Conservation (phyloP, 1,284 basidiomycete genomes). For the Golubevia sp. region DNA sequence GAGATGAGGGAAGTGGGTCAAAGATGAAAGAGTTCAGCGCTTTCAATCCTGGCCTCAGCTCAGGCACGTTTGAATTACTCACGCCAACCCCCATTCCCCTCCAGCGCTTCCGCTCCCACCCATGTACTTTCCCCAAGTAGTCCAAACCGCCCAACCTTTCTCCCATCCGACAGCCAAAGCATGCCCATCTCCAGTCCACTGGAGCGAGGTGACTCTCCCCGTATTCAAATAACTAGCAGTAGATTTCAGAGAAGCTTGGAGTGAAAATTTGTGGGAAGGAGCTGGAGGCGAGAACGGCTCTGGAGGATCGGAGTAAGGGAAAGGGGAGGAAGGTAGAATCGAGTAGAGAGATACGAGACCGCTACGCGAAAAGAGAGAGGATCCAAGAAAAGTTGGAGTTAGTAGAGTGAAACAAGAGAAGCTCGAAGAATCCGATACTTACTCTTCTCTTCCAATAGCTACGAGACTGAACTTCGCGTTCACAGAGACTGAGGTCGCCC, state of each 20-base stretch:
- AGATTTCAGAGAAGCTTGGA: slow-evolving; percentile 54
- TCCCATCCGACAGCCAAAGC: slow-evolving; percentile 95
- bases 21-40: background rate
- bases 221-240: slow-evolving; percentile 63
- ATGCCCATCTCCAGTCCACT: slow-evolving; percentile 73
- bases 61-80: slow-evolving; percentile 63
- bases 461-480: slow-evolving; percentile 84
- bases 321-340: slow-evolving; percentile 27
- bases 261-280: slow-evolving; percentile 50
- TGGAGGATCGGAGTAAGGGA: slow-evolving; percentile 37
- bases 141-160: slow-evolving; percentile 87
- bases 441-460: slow-evolving; percentile 79
- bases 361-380: slow-evolving; percentile 20
- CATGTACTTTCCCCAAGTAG: slow-evolving; percentile 84
- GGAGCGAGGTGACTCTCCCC: slow-evolving; percentile 75
- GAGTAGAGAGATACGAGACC: slow-evolving; percentile 22
- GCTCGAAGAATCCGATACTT: slow-evolving; percentile 31
- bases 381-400: slow-evolving; percentile 68
- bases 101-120: slow-evolving; percentile 73
- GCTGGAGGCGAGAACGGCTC: slow-evolving; percentile 15
- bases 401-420: slow-evolving; percentile 68
- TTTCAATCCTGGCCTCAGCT: slow-evolving; percentile 25
- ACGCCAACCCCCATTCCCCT: slow-evolving; percentile 69
- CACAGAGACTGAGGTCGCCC: slow-evolving; percentile 70
- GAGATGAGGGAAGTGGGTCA: background rate